Evolutionary conservation across 331 rosid genomes (phyloP), one percentile per base, ranked within the genome.

Genomic region (Prunus yedoensis): DNA sequence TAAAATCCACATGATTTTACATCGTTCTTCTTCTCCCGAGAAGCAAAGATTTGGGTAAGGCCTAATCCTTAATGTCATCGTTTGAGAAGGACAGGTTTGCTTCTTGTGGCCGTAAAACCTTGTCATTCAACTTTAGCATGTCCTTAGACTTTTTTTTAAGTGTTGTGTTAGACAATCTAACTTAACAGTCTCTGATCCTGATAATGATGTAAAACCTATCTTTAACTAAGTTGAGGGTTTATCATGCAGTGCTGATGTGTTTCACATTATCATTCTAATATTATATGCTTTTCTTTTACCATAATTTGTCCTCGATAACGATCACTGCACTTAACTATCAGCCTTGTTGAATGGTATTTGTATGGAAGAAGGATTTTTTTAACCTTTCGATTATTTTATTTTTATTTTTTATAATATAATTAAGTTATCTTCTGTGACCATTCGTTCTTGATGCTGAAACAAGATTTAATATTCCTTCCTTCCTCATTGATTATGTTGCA

Each of bases 241-340:
- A 14, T 11, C 58, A 60, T 25, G 41, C 41, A 35, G 1, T 35
- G 58, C 69, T 73, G 69, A 73, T 73, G 69, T 18, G 69, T 73
- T 60, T 46, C 25, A 50, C 57, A 74, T 7, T 74, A 60, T 45
- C 77, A 13, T 10, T 11, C 28, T 47, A 10, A 28, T 18, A 11
- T 45, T 14, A 5, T 68, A 23, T 0, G 64, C 20, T 60, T 27
- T 13, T 60, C 8, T n/a, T 46, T 11, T 12, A 28, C 69, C 69
- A 58, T 17, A 25, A 46, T 27, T 47, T 27, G 68, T 73, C 20
- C 17, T 17, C 20, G 20, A 46, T 12, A 28, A 60, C 70, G 69
- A 46, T 46, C 45, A 47, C 46, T 60, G 59, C 49, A 11, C 77
- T 45, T 73, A 3, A 18, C 15, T 72, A 15, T 50, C 59, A 1